Base-by-base conservation (phyloP, 805 yeast species). In the Candida gorgasii region DNA sequence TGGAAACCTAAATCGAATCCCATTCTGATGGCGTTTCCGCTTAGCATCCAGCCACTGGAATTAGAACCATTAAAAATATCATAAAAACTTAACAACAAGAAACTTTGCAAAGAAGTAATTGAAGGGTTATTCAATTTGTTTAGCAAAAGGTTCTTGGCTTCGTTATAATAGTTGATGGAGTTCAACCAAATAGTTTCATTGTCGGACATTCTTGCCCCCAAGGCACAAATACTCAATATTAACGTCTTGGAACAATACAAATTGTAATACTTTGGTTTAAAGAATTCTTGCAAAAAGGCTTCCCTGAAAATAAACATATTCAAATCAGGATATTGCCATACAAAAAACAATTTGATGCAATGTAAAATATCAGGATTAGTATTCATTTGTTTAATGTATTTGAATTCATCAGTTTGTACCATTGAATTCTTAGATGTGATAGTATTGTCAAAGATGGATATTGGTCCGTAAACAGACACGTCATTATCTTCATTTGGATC, bases 1-100 rank as follows among this genome's bases (percentile, higher is more conserved):
- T 81, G 84, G 53, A 80, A 80, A 1, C 86, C 86, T 51, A 81
- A 62, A 54, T 80, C 83, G 49, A 73, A 77, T 1, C 87, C 87
- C 68, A 81, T 80, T 39, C 86, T 61, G 50, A 80, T 72, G 7
- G 84, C 86, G 39, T 73, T 68, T 3, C 86, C 87, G 3, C 78
- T 68, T 26, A 80, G 67, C 72, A 79, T 74, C 86, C 86, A 81
- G 5, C 83, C 82, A 36, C 76, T 67, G 18, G 80, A 73, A 50
- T 76, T 78, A 39, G 72, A 60, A 2, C 85, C 85, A 49, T 73
- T 75, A 43, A 83, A 80, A 28, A 81, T 72, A 53, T 80, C 86
- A 55, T 80, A 80, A 43, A 79, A 72, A 4, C 85, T 82, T 12
- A 81, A 58, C 16, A 81, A 62, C n/a, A 80, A 60, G 42, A 76